These are phyloP conservation scores for Candida caryicola DNA, from an alignment of 805 yeast species.

Conservation along the genomic window DNA sequence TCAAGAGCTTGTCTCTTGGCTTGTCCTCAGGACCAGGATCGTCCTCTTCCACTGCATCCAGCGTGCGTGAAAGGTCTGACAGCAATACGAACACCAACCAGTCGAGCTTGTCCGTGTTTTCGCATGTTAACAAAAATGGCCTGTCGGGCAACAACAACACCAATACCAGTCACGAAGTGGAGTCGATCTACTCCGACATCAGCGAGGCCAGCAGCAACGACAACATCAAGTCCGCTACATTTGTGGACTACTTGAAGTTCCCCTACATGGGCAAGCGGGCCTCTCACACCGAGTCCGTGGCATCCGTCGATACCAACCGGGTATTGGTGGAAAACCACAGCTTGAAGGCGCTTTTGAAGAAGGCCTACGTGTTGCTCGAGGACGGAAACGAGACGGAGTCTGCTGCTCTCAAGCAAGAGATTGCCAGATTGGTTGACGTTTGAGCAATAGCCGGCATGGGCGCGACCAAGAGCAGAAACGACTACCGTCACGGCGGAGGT, in stretches of 20 bases:
- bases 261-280: constrained; percentile 14
- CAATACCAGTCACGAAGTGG: constrained; percentile 10
- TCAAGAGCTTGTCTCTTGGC: constrained; percentile 26
- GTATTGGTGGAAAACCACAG: constrained; percentile 24
- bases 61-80: constrained; percentile 10
- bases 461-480: no score
- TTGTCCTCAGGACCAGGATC: constrained; percentile 6
- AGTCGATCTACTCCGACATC: constrained; percentile 15
- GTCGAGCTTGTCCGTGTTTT: constrained; percentile 22
- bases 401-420: constrained; percentile 11
- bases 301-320: background rate
- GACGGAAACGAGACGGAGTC: constrained; percentile 13
- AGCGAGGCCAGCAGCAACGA: constrained; percentile 13
- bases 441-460: no score
- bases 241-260: constrained; percentile 21
- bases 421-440: constrained; percentile 11
- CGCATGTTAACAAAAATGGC: constrained; percentile 4
- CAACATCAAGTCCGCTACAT: constrained; percentile 8
- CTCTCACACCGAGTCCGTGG: constrained; percentile 7
- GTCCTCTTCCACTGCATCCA: constrained; percentile 14
- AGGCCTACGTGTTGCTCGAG: constrained; percentile 22
- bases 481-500: no score
- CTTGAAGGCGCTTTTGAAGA: constrained; percentile 24
- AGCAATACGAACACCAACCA: constrained; percentile 12
- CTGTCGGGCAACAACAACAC: constrained; percentile 5